These are phyloP conservation scores for Elsinoe batatas DNA, from an alignment of 2,329 filamentous ascomycete species.

Conservation along the genomic window DNA sequence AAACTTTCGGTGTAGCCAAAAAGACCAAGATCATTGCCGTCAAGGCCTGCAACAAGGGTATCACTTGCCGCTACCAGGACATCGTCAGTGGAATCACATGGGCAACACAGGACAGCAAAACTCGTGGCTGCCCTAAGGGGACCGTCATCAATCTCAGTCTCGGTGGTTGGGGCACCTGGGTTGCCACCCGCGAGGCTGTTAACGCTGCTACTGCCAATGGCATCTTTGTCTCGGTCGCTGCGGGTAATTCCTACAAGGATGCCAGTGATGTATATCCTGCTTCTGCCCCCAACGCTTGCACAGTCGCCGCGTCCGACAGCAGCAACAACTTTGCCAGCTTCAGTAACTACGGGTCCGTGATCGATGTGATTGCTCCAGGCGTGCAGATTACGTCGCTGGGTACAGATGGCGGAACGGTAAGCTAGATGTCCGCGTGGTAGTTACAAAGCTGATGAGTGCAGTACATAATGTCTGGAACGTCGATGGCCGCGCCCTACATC, in stretches of 20 bases:
- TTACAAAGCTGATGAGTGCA: neutral
- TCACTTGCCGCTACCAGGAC: slow-evolving; percentile 31
- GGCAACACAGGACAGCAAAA: slow-evolving; percentile 27
- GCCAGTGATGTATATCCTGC: slow-evolving; percentile 22
- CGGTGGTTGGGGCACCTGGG: slow-evolving; percentile 26
- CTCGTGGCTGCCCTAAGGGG: slow-evolving; percentile 22
- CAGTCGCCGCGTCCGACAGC: slow-evolving; percentile 26
- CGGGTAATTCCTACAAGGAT: slow-evolving; percentile 25
- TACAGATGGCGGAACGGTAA: slow-evolving; percentile 1
- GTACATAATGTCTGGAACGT: slow-evolving; percentile 46
- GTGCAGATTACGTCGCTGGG: slow-evolving; percentile 30
- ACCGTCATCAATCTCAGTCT: slow-evolving; percentile 32
- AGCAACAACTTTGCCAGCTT: slow-evolving; percentile 26
- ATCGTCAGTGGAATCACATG: slow-evolving; percentile 27
- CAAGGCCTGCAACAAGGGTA: slow-evolving; percentile 22
- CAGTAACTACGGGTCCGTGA: slow-evolving; percentile 29
- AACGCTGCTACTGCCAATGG: slow-evolving; percentile 27
- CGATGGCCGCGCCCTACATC: slow-evolving; percentile 58
- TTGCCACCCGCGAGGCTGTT: slow-evolving; percentile 28
- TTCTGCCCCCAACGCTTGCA: slow-evolving; percentile 26
- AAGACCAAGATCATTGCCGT: slow-evolving; percentile 25
- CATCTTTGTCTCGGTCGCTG: slow-evolving; percentile 29
- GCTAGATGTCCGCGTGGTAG: neutral
- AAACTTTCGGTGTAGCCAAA: slow-evolving; percentile 17
- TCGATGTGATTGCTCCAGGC: slow-evolving; percentile 30